phyloP scores from a whole-genome alignment of 805 yeast species.

The Candida montana region DNA sequence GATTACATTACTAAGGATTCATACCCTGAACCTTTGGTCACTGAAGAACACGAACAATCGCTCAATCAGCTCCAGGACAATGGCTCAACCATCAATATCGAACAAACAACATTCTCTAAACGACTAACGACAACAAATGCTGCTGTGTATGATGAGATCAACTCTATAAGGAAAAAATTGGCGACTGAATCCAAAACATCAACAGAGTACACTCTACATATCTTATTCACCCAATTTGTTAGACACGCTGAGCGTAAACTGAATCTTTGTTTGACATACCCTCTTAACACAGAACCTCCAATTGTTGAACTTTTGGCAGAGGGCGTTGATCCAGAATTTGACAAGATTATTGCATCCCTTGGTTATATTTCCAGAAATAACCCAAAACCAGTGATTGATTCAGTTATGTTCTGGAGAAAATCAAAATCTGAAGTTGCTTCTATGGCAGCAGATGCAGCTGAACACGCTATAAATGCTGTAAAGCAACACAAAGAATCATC shows the following conservation, averaged over 20 bases:
- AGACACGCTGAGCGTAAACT: constrained; percentile 88
- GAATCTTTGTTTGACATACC: constrained; percentile 59
- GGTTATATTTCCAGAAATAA: constrained; percentile 87
- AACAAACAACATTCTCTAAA: background rate
- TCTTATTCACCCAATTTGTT: constrained; percentile 91
- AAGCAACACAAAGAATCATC: constrained; percentile 29
- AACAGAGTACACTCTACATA: constrained; percentile 89
- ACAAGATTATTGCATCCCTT: constrained; percentile 74
- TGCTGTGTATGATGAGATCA: constrained; percentile 20
- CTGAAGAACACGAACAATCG: background rate
- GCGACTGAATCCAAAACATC: constrained; percentile 62
- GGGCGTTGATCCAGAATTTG: constrained; percentile 84
- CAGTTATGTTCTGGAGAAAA: constrained; percentile 97
- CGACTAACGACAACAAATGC: constrained; percentile 19
- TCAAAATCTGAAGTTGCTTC: constrained; percentile 84
- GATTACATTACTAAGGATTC: too few species aligned
- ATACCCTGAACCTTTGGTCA: background rate
- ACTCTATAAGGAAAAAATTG: constrained; percentile 30
- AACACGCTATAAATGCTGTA: constrained; percentile 29
- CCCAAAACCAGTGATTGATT: constrained; percentile 94
- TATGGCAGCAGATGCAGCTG: constrained; percentile 50
- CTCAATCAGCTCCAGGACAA: too few species aligned
- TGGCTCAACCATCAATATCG: too few species aligned
- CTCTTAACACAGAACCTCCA: constrained; percentile 71
- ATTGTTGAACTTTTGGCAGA: constrained; percentile 72